A percentile compares a stretch with the other conserved stretches of the same genome.
These are phyloP conservation scores for Saksenaea oblongispora DNA, from an alignment of 371 early-diverging fungal genomes.

Conservation along the genomic window DNA sequence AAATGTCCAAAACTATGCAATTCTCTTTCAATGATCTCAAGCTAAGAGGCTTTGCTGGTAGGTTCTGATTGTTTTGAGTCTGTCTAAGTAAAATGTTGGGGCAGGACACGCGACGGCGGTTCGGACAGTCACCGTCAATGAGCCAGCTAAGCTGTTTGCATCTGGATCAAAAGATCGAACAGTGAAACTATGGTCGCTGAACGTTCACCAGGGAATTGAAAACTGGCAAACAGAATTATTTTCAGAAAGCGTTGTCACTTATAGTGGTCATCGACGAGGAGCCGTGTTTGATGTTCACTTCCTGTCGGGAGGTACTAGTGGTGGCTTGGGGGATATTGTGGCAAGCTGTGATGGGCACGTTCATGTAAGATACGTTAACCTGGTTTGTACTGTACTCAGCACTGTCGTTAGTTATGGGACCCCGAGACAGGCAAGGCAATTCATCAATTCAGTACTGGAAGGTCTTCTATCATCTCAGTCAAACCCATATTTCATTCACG, in stretches of 20 bases:
- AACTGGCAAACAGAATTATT: conserved; percentile 56
- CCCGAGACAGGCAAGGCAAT: conserved; percentile 58
- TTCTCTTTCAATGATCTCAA: conserved; percentile 72
- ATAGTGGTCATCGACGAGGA: conserved; percentile 61
- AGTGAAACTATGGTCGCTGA: conserved; percentile 71
- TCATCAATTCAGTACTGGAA: conserved; percentile 55
- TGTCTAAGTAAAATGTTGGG: not conserved
- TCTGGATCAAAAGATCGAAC: conserved; percentile 71
- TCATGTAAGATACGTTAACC: conserved; percentile 48
- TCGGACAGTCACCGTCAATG: conserved; percentile 57
- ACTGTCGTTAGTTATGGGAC: conserved; percentile 54
- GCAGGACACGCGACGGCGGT: conserved; percentile 56
- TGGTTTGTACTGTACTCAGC: not conserved
- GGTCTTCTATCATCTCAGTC: conserved; percentile 51
- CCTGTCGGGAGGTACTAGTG: conserved; percentile 47
- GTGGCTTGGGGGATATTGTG: conserved; percentile 53
- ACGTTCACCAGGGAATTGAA: conserved; percentile 64
- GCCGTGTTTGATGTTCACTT: conserved; percentile 59
- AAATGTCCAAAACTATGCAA: conserved; percentile 72
- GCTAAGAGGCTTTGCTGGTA: conserved; percentile 62
- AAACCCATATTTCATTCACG: conserved; percentile 60
- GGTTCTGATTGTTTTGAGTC: not conserved
- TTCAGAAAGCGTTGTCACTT: conserved; percentile 60
- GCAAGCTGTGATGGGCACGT: conserved; percentile 70
- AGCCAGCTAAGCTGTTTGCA: conserved; percentile 57